Percentiles rank a stretch among this genome's conserved stretches.
These are phyloP conservation scores for Bruguiera hainesii DNA, from an alignment of 441 rosid genomes.

Conservation along the genomic window DNA sequence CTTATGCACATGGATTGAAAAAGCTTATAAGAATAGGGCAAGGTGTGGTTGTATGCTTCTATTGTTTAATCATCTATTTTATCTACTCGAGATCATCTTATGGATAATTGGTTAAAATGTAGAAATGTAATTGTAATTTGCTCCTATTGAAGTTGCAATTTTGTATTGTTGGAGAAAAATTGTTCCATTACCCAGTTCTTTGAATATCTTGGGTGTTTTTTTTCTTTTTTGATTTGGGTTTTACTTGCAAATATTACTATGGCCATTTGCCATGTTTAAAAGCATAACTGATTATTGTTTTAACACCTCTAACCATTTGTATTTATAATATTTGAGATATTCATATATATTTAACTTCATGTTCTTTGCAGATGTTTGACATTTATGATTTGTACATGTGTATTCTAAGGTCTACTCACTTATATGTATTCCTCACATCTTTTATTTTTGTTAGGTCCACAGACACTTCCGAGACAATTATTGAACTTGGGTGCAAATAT, in stretches of 20 bases:
- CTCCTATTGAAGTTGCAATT: no score
- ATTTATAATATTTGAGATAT: no score
- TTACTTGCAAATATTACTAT: no score
- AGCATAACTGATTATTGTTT: no score
- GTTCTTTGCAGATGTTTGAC: background rate
- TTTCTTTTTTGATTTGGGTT: no score
- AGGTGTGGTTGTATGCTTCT: constrained; percentile 47
- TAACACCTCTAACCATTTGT: background rate
- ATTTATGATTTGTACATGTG: background rate
- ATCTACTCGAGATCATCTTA: background rate
- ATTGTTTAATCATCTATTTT: constrained; percentile 1
- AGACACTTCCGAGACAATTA: constrained; percentile 70
- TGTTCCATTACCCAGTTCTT: no score
- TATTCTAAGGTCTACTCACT: background rate
- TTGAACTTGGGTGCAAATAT: constrained; percentile 43
- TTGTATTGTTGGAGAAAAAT: no score
- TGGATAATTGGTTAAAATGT: background rate
- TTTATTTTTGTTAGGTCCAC: constrained; percentile 64
- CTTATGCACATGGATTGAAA: constrained; percentile 79
- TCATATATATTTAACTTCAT: no score
- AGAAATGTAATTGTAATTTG: no score
- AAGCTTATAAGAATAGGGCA: constrained; percentile 82
- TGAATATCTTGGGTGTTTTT: no score
- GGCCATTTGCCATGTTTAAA: no score
- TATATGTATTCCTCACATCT: constrained; percentile 5